phyloP scores from a whole-genome alignment of 2,329 filamentous ascomycete genomes.

The Amphichorda felina region DNA sequence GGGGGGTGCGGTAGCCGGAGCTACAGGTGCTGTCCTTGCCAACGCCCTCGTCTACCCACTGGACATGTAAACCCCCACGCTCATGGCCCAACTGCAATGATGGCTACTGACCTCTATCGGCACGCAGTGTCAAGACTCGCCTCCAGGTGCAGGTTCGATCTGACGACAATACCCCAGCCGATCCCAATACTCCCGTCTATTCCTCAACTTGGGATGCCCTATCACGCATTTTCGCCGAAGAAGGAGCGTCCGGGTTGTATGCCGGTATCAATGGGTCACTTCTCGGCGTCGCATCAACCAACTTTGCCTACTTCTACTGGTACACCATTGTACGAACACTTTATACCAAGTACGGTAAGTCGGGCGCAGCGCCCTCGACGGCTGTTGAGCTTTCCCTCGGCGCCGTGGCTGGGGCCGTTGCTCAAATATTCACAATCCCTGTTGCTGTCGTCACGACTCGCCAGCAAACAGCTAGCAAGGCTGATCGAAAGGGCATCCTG shows the following conservation, averaged over 20 bases:
- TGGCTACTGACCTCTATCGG: conserved; percentile 1
- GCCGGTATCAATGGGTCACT: conserved; percentile 78
- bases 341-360: conserved; percentile 54
- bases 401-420: conserved; percentile 77
- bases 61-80: conserved; percentile 62
- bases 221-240: conserved; percentile 65
- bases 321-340: conserved; percentile 79
- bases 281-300: conserved; percentile 88
- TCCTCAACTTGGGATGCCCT: conserved; percentile 81
- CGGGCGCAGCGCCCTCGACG: conserved; percentile 53
- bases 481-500: conserved; percentile 73
- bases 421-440: conserved; percentile 92
- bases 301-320: conserved; percentile 99
- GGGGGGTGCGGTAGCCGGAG: conserved; percentile 86
- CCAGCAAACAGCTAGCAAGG: conserved; percentile 84
- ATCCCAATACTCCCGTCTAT: conserved; percentile 57
- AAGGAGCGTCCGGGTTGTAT: conserved; percentile 76
- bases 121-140: conserved; percentile 76
- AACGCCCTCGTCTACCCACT: conserved; percentile 94
- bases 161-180: conserved; percentile 27
- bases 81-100: neutral
- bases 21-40: conserved; percentile 83
- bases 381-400: conserved; percentile 74
- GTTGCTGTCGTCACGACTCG: conserved; percentile 91
- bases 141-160: conserved; percentile 87